Conservation (phyloP, 176 grass and related monocot genomes). For the Rhynchospora tenuis region DNA sequence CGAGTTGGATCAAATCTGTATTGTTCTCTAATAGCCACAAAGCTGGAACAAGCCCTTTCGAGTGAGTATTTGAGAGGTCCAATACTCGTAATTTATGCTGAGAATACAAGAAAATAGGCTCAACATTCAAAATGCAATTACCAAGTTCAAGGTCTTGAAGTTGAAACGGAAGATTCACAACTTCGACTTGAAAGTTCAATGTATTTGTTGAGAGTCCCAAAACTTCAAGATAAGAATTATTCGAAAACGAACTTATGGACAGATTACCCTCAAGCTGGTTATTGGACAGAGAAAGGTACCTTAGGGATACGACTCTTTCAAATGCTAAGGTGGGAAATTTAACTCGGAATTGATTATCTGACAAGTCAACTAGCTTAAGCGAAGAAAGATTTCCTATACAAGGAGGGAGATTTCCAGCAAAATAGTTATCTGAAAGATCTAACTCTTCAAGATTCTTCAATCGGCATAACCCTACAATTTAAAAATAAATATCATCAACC, state of each 20-base stretch:
- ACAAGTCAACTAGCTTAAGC: neutral
- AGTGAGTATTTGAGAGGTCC: conserved; percentile 27
- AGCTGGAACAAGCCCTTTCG: conserved; percentile 12
- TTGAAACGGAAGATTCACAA: conserved; percentile 21
- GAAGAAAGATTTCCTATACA: conserved; percentile 19
- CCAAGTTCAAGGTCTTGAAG: conserved; percentile 4
- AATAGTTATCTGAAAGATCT: neutral
- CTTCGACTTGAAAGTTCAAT: neutral
- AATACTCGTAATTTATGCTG: conserved; percentile 9
- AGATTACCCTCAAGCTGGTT: conserved; percentile 26
- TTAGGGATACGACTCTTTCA: conserved; percentile 5
- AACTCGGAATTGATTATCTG: neutral
- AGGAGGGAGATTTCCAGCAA: neutral
- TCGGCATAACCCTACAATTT: neutral
- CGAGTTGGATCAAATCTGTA: neutral
- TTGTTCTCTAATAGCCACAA: conserved; percentile 28
- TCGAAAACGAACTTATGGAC: neutral
- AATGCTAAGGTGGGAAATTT: conserved; percentile 2
- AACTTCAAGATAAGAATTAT: neutral
- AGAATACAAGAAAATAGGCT: conserved; percentile 22
- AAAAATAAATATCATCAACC: neutral
- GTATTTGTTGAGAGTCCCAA: neutral
- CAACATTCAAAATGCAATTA: conserved; percentile 23
- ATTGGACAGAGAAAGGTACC: neutral
- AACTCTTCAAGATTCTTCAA: neutral